Base-by-base conservation (phyloP, 2,329 filamentous ascomycete genomes). In the Coleophoma eucalyptorum region DNA sequence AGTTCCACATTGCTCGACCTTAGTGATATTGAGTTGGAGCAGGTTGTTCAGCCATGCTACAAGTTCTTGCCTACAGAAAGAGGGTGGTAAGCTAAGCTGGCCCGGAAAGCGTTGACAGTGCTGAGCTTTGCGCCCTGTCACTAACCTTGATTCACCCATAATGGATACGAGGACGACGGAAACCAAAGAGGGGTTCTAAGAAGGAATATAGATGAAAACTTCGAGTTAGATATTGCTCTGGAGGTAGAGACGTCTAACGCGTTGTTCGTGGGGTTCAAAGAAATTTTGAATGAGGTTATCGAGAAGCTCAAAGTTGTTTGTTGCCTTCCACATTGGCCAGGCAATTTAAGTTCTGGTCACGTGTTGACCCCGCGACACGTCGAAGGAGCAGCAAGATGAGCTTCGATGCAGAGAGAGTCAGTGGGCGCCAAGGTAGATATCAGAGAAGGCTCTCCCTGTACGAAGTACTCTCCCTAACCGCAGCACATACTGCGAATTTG, bases 1-100 rank as follows among this genome's bases (percentile, higher is more conserved):
- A 67, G 93, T 97, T 70, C 94, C 94, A 72, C 93, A 97, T 80
- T 99, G 94, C 77, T 99, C 94, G 69, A 99, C 90, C 75, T 97
- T 97, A 65, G 89, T 97, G 65, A 99, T 85, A 77, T 97, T 99
- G 66, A 99, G 87, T 77, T 97, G 91, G 47, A 99, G 85, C 56
- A 99, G 88, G 80, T 89, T 93, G 80, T 99, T 99, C 61, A 97
- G 79, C 94, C 94, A 99, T 75, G 86, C 82, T 63, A 99, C 80
- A 63, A 99, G 84, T 77, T 99, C 94, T 76, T 99, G 94, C 79
- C 94, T 97, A 48, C 48, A 49, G 21, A 49, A 44, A 50, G 40
- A 44, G 50, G 50, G 49, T 48, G 52, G 58, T 62, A 49, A 60
- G 57, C 48, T 51, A 51, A 42, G 18, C 12, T 42, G 38, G 19